Evolutionary conservation across 2,329 filamentous ascomycete species (phyloP).

Genomic region (Leptosphaerulina australis): DNA sequence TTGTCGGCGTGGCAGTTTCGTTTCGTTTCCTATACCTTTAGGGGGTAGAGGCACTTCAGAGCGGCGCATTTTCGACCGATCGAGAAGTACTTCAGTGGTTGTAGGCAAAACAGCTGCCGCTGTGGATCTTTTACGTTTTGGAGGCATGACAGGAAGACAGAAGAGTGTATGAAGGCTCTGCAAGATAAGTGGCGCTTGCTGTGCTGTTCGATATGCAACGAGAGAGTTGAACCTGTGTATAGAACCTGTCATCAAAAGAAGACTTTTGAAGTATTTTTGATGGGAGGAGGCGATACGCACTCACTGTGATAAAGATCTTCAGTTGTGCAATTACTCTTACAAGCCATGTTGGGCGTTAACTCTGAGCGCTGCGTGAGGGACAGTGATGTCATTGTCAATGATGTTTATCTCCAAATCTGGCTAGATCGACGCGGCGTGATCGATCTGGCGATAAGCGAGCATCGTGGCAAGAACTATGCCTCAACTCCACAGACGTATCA

Average conservation of each 20-base stretch:
- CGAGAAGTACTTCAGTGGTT: constrained; percentile 13
- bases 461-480: background rate
- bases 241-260: constrained; percentile 40
- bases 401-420: constrained; percentile 17
- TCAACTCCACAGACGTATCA: constrained; percentile 6
- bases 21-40: constrained; percentile 20
- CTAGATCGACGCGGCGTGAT: constrained; percentile 14
- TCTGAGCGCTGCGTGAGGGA: constrained; percentile 21
- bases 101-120: constrained; percentile 26
- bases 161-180: constrained; percentile 14
- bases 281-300: constrained; percentile 8
- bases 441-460: constrained; percentile 24
- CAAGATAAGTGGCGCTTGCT: constrained; percentile 21
- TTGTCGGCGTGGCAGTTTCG: constrained; percentile 34
- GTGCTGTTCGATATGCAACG: constrained; percentile 28
- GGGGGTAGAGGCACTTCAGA: constrained; percentile 35
- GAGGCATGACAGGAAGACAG: constrained; percentile 28
- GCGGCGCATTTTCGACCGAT: constrained; percentile 27
- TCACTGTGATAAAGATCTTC: constrained; percentile 3
- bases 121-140: constrained; percentile 42
- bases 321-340: constrained; percentile 14
- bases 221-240: constrained; percentile 25
- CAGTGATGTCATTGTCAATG: constrained; percentile 28
- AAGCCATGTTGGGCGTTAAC: constrained; percentile 28
- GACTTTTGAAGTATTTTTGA: constrained; percentile 6